Evolutionary conservation across 371 early-diverging fungal genomes (phyloP), one percentile per base, ranked within the genome.

Genomic region (Mortierella sp.): DNA sequence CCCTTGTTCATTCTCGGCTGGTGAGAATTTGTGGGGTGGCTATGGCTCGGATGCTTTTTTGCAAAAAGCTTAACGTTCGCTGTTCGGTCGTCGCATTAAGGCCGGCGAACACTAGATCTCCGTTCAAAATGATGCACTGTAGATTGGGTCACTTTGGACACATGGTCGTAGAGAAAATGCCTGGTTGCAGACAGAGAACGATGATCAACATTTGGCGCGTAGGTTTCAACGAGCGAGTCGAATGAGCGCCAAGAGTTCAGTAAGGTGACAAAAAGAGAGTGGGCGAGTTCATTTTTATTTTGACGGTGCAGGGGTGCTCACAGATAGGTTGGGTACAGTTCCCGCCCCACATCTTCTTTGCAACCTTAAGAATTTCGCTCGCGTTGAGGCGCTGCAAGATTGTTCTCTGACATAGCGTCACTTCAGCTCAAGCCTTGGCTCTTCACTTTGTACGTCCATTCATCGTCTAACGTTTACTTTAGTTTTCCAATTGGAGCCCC

Each of bases 241-340:
- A 41, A 65, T 41, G 41, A 65, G n/a, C 53, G 53, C 69, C 50
- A 53, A 68, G 69, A 37, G 53, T 40, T 29, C 53, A 52, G 37
- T 52, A 68, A 53, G 31, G 69, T 68, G 53, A 8, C 64, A 29
- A 61, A 61, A 31, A 31, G 19, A 6, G 31, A 55, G 29, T 52
- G 29, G 53, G 13, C 29, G 55, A 37, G 14, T 14, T 24, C 24
- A 53, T 14, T n/a, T n/a, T n/a, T 5, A 53, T 14, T 6, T 5
- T 52, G 26, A 10, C n/a, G 11, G 52, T 22, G 11, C 22, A 0
- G 47, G 52, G 22, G 13, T 55, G 55, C 55, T 55, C 48, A 16
- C 48, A 48, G 5, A 19, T 14, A 55, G 31, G 19, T 31, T 55
- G 55, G 34, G 58, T 31, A 55, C 58, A 55, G 58, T 55, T 55